These are phyloP conservation scores for Aspergillus sclerotialis DNA, from an alignment of 2,329 filamentous ascomycete species.

Conservation along the genomic window DNA sequence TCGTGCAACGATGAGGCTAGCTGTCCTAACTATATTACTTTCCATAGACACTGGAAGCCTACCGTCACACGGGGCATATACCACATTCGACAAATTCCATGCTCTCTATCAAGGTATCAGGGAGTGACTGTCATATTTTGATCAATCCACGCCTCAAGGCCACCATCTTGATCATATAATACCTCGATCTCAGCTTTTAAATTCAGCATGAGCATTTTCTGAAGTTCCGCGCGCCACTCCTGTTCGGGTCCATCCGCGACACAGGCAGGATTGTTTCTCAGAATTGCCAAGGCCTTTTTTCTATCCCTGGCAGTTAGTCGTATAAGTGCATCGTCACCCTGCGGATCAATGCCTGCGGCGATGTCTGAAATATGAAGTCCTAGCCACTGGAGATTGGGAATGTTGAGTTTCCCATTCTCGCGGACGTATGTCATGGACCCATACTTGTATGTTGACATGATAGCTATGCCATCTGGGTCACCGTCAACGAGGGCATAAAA, in stretches of 20 bases:
- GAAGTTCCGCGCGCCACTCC: constrained; percentile 47
- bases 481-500: constrained; percentile 53
- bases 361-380: constrained; percentile 45
- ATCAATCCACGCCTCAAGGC: constrained; percentile 40
- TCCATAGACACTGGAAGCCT: too few relatives aligned
- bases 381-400: constrained; percentile 49
- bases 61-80: too few relatives aligned
- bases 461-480: constrained; percentile 57
- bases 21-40: too few relatives aligned
- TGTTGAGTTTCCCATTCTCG: constrained; percentile 42
- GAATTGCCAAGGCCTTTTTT: constrained; percentile 48
- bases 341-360: constrained; percentile 17
- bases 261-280: constrained; percentile 39
- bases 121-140: constrained; percentile 19
- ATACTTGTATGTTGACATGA: constrained; percentile 57
- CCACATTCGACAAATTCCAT: too few relatives aligned
- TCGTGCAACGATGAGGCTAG: too few relatives aligned
- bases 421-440: constrained; percentile 51
- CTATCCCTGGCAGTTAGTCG: constrained; percentile 48
- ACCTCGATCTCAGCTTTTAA: constrained; percentile 57
- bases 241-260: constrained; percentile 37
- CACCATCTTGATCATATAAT: constrained; percentile 37
- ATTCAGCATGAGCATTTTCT: constrained; percentile 56
- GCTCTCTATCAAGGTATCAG: constrained; percentile 4
- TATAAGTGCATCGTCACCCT: constrained; percentile 29